Conservation (phyloP, 139 green algal species). For the Chloropicon primus region DNA sequence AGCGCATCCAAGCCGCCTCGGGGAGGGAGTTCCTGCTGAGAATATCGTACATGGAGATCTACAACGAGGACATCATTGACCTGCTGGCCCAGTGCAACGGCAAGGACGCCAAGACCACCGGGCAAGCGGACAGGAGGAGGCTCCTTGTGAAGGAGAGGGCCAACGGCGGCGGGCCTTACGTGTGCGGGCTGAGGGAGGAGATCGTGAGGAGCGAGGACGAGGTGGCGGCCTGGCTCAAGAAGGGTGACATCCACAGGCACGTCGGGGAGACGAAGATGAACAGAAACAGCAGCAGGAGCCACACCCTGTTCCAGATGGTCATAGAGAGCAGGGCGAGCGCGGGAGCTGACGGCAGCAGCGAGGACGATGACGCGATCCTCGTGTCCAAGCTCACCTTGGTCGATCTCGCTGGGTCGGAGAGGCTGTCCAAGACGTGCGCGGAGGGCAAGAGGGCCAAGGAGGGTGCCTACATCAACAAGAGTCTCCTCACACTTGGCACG, state of each 20-base stretch:
- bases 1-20: background rate
- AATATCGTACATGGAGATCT: constrained; percentile 97
- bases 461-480: constrained; percentile 88
- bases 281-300: constrained; percentile 60
- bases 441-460: constrained; percentile 89
- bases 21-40: constrained; percentile 81
- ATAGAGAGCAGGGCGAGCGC: constrained; percentile 4
- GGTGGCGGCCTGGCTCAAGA: constrained; percentile 63
- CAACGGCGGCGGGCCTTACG: constrained; percentile 64
- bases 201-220: constrained; percentile 69
- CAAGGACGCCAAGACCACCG: background rate
- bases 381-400: constrained; percentile 78
- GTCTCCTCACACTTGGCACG: constrained; percentile 68
- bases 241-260: constrained; percentile 45
- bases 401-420: constrained; percentile 80
- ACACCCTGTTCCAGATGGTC: constrained; percentile 96
- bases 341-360: too few species aligned
- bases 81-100: constrained; percentile 56
- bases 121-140: constrained; percentile 19
- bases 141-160: constrained; percentile 71
- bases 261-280: constrained; percentile 96
- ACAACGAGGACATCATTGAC: constrained; percentile 97
- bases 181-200: constrained; percentile 82
- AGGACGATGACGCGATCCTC: constrained; percentile 23
- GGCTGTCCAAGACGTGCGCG: constrained; percentile 79